A percentile compares a stretch with the other conserved stretches of the same genome.
These are phyloP conservation scores for Vigna nakashimae DNA, from an alignment of 306 rosid species.

Conservation along the genomic window DNA sequence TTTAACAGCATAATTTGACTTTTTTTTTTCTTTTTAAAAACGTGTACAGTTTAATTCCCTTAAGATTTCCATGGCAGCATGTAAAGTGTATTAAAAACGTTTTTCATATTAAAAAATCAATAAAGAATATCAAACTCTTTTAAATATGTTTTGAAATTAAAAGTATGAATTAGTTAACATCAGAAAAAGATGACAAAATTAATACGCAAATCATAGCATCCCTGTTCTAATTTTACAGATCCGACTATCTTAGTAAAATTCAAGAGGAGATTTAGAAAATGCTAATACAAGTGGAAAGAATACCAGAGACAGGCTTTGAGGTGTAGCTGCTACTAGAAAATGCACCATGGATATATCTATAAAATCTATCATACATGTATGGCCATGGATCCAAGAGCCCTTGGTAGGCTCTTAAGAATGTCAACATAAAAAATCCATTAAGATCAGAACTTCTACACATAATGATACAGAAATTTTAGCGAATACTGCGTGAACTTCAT, in stretches of 20 bases:
- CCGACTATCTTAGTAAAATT: background rate
- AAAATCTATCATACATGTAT: slow-evolving; percentile 3
- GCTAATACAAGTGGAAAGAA: background rate
- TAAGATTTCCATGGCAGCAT: background rate
- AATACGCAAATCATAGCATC: background rate
- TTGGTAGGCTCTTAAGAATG: background rate
- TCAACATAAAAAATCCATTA: slow-evolving; percentile 21
- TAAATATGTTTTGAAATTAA: background rate
- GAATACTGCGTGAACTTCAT: slow-evolving; percentile 36
- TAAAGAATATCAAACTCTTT: background rate
- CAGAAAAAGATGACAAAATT: background rate
- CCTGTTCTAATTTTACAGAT: background rate
- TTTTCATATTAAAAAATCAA: background rate
- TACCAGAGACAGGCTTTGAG: slow-evolving; percentile 6
- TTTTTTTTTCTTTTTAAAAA: background rate
- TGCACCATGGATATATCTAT: background rate
- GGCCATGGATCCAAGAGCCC: background rate
- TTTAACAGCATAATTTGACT: background rate
- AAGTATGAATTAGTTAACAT: background rate
- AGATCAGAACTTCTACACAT: background rate
- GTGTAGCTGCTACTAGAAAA: background rate
- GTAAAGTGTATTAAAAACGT: background rate
- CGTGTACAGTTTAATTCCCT: background rate
- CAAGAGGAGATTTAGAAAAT: background rate
- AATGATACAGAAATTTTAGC: background rate